Percentiles rank a stretch among this genome's conserved stretches.
Evolutionary conservation across 2,329 filamentous ascomycete species (phyloP).

Genomic region (Apiospora phragmitis): DNA sequence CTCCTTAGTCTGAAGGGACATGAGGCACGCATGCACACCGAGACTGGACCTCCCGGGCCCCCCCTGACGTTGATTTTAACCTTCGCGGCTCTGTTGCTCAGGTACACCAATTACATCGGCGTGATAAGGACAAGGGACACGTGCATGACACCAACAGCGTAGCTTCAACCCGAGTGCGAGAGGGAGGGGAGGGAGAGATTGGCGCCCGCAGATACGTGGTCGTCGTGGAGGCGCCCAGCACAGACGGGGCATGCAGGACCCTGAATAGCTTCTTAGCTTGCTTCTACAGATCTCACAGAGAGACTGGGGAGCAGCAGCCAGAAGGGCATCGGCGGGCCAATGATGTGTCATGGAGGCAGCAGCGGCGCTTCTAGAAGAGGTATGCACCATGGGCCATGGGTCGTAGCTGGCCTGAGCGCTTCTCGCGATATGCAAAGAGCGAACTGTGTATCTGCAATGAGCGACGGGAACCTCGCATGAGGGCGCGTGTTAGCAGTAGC

Average conservation of each 20-base stretch:
- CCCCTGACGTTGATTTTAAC: conserved; percentile 8
- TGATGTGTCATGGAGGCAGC: background rate
- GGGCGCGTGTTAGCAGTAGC: background rate
- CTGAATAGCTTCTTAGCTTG: background rate
- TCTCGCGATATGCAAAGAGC: conserved; percentile 2
- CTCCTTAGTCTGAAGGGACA: background rate
- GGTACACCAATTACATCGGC: conserved; percentile 12
- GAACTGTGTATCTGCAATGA: background rate
- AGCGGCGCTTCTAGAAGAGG: conserved; percentile 8
- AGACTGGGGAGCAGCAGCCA: background rate
- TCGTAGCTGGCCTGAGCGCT: background rate
- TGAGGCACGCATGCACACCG: background rate
- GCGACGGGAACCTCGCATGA: conserved; percentile 1
- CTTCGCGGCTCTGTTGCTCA: conserved; percentile 10
- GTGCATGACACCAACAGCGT: conserved; percentile 10
- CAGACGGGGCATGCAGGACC: background rate
- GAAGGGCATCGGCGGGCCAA: background rate
- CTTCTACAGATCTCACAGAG: conserved; percentile 3
- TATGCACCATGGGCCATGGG: background rate
- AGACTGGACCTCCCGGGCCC: background rate
- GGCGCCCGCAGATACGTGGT: background rate
- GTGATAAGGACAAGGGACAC: conserved; percentile 12
- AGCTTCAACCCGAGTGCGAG: background rate
- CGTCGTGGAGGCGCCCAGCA: background rate
- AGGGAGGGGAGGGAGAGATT: conserved; percentile 1